These are phyloP conservation scores for Phyllosticta paracitricarpa DNA, from an alignment of 2,329 filamentous ascomycete species.

Conservation along the genomic window DNA sequence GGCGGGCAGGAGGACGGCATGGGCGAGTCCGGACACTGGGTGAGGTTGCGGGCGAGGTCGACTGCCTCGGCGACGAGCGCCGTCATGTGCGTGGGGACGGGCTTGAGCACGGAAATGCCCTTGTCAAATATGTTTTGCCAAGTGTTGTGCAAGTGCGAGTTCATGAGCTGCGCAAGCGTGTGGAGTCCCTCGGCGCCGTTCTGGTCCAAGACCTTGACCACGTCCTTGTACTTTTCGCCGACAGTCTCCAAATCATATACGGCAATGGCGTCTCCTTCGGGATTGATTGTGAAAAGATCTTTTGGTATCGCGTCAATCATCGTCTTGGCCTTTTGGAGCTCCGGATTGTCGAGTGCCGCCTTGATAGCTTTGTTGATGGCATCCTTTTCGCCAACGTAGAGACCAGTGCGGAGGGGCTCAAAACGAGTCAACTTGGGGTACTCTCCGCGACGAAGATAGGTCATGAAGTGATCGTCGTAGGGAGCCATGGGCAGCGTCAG, in stretches of 20 bases:
- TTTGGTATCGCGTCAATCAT: conserved; percentile 52
- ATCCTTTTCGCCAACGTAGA: conserved; percentile 61
- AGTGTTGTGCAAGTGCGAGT: conserved; percentile 70
- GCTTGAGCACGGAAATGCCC: conserved; percentile 75
- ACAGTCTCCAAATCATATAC: conserved; percentile 62
- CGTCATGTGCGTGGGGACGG: conserved; percentile 64
- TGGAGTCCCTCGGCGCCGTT: conserved; percentile 50
- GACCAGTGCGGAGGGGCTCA: conserved; percentile 57
- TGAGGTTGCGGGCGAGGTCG: conserved; percentile 64
- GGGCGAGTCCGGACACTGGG: conserved; percentile 63
- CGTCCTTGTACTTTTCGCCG: conserved; percentile 53
- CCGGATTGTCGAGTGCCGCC: conserved; percentile 34
- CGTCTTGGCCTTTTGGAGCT: conserved; percentile 40
- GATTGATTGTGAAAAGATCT: conserved; percentile 56
- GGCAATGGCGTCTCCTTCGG: conserved; percentile 53
- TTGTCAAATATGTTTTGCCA: conserved; percentile 66
- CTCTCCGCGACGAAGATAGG: conserved; percentile 64
- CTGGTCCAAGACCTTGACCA: conserved; percentile 52
- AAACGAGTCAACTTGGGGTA: conserved; percentile 67
- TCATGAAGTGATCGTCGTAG: conserved; percentile 61
- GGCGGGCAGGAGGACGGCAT: conserved; percentile 74
- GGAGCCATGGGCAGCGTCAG: conserved; percentile 76
- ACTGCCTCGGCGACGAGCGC: conserved; percentile 60
- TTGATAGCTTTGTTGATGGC: conserved; percentile 34
- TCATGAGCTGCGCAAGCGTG: conserved; percentile 65